Evolutionary conservation across 306 rosid species (phyloP), one percentile per base, ranked within the genome.

Genomic region (Pterocarpus macrocarpus): DNA sequence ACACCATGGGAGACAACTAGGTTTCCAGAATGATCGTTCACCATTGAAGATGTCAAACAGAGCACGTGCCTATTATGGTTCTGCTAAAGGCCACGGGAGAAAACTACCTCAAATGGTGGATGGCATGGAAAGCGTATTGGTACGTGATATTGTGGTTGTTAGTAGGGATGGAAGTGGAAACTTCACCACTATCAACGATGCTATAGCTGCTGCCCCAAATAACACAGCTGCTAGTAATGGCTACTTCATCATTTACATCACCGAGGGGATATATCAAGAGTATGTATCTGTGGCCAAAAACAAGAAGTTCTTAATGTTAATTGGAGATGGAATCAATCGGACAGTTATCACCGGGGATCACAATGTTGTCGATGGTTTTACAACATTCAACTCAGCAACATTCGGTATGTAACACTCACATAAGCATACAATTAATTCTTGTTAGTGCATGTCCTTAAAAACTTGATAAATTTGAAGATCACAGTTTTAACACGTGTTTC

Each of bases 361-460:
- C 55, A 92, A 90, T 33, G 91, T 88, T 32, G 89, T 45, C 0
- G 97, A 92, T 70, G 91, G 91, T 4, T 92, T 86, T 86, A 92
- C 97, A 16, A 92, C 97, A 10, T 92, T 91, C 83, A 87, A 88
- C 62, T 91, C 95, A 5, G 94, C 97, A 13, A 91, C 97, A 36
- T 78, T 92, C 41, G 92, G 97, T 92, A 53, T n/a, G 58, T 53
- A 3, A 53, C 55, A 47, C 15, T 8, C 53, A 39, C 50, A 45
- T 50, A 84, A 85, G 85, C 13, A 52, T 12, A 6, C 39, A 13
- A 75, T 12, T 1, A 28, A 22, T 10, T 10, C 15, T 14, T 14
- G 56, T 7, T 14, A 1, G 12, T 5, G 10, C 39, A 28, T 38
- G 45, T 36, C 44, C 16, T 70, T 30, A 44, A 7, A 44, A 6